Evolutionary conservation across 805 yeast species (phyloP), one percentile per base, ranked within the genome.

Genomic region (Saccharomycopsis synnaedendra): DNA sequence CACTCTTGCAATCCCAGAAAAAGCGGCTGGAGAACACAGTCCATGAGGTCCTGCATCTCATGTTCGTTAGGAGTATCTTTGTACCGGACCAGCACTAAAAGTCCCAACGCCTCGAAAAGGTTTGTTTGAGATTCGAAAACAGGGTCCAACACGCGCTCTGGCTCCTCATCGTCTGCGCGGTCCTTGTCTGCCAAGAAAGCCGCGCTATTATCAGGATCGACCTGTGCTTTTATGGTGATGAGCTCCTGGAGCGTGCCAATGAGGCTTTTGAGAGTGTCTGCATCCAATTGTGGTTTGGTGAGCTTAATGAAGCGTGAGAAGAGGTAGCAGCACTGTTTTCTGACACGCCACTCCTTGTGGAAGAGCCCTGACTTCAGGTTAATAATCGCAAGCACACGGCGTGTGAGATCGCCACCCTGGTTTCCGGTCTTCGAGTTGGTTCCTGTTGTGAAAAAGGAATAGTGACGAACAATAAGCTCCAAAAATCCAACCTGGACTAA

Each of bases 291-390:
- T 36, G 88, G 87, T 58, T 80, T 82, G 1, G 90, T 81, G 42
- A 82, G 68, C 60, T 83, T 86, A 52, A 88, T 72, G 58, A 89
- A 85, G 61, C 95, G 75, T 58, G 81, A 81, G 57, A 90, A 86
- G 54, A 89, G 68, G 61, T 86, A 90, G 96, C 97, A 93, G 39
- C 94, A 74, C 61, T 97, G 79, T 48, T 78, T 71, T 57, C 88
- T 79, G 3, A 89, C 96, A 52, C 78, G 82, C 49, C 75, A 82
- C 55, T 74, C 71, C 4, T 72, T 69, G 64, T 82, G 86, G 62
- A 86, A 88, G 52, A 90, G 75, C 10, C 97, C 97, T 56, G 81
- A 73, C 35, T 79, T 80, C 11, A 93, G 78, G 41, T 87, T 77
- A 60, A 93, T 90, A 28, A 85, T 74, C 56, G 85, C 84, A 49